These are phyloP conservation scores for Pythium monospermum DNA, from an alignment of 352 stramenopile genomes.

Conservation along the genomic window DNA sequence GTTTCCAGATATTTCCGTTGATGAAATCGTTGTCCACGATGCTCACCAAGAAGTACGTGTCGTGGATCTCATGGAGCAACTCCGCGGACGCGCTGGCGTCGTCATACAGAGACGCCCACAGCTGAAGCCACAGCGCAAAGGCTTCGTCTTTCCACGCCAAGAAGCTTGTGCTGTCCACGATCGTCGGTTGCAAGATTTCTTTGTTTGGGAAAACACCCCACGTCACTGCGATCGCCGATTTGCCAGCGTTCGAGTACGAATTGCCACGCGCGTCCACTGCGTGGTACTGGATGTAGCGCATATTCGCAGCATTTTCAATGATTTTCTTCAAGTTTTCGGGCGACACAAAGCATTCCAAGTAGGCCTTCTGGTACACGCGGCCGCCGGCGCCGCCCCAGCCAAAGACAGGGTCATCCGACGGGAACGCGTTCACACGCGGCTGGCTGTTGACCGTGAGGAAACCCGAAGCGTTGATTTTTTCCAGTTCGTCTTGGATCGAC, in stretches of 20 bases:
- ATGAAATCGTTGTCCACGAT: constrained; percentile 99
- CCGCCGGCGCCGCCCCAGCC: constrained; percentile 95
- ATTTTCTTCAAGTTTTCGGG: constrained; percentile 90
- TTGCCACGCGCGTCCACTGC: constrained; percentile 88
- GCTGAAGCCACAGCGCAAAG: constrained; percentile 94
- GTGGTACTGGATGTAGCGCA: constrained; percentile 88
- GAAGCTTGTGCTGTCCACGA: constrained; percentile 97
- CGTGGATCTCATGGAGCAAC: constrained; percentile 93
- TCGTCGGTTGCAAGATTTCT: constrained; percentile 95
- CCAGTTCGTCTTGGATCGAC: constrained; percentile 78
- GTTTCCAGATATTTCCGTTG: constrained; percentile 80
- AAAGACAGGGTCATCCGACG: constrained; percentile 91
- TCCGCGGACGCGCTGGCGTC: constrained; percentile 84
- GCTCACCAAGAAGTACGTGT: constrained; percentile 97
- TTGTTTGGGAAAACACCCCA: constrained; percentile 98
- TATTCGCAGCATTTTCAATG: constrained; percentile 78
- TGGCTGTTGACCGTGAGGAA: constrained; percentile 98
- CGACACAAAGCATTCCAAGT: constrained; percentile 98
- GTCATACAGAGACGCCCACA: constrained; percentile 97
- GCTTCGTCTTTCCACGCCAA: constrained; percentile 95
- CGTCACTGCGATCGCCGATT: constrained; percentile 94
- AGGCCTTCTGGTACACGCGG: constrained; percentile 98
- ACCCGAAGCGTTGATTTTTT: constrained; percentile 65
- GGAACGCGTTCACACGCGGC: constrained; percentile 86
- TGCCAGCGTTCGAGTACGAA: constrained; percentile 86